Base-by-base conservation (phyloP, 352 stramenopile species). In the Phytophthora nicotianae region DNA sequence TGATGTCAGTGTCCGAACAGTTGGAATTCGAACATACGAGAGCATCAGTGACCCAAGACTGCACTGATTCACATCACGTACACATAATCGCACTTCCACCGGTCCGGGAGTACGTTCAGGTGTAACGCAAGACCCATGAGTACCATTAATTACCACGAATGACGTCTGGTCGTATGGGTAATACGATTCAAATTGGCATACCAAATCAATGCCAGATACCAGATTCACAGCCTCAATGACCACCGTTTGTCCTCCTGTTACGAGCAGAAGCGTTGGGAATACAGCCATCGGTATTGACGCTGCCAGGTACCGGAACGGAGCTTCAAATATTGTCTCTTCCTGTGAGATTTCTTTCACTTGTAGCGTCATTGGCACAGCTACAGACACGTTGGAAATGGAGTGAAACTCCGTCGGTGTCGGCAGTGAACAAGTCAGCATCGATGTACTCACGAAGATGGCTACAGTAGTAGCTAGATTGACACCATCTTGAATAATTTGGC, bases 11-110 rank as follows among this genome's bases (percentile, higher is more conserved):
- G 7, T 48, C 5, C 16, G 26, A 57, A 68, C 42, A 16, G 48
- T 20, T 20, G 67, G 67, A 20, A 24, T 8, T 21, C n/a, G 56
- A 19, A 58, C 29, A 17, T 69, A 72, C 5, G 29, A 48, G 29
- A 75, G 29, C 1, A 17, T 38, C 13, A 75, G 20, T n/a, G 62
- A 65, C 17, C 57, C 24, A 21, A 50, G 5, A 23, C 67, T 75
- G 37, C 67, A 75, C 13, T 58, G 32, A 23, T 50, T 47, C 16
- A 43, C 27, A 14, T 56, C 58, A 14, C 33, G 48, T 8, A 83
- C 16, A 21, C 77, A 86, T 0, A 88, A 23, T 2, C 55, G 57
- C 4, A 87, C 14, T 21, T 71, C 23, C 2, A 80, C 61, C 16
- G 29, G 29, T 1, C 77, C 72, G 0, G 65, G 60, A 20, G 48